Evolutionary conservation across 169 alveolate genomes (phyloP), one percentile per base, ranked within the genome.

Genomic region (Eimeria acervulina): DNA sequence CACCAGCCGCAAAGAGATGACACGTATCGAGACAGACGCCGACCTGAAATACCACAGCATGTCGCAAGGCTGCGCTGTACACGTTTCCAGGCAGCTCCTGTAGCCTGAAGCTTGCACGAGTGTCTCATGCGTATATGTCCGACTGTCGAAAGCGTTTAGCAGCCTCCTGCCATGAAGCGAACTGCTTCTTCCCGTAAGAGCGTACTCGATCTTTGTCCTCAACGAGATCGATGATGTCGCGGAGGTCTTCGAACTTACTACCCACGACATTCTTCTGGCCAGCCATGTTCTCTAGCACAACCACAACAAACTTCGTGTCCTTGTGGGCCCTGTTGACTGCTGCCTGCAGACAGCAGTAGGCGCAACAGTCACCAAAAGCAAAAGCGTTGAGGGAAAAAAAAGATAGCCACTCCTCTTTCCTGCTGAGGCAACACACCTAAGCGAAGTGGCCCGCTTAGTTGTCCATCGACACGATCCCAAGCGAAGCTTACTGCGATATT

Each of bases 21-120:
- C 99, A 98, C n/a, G 99, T 98, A 76, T 98, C 99, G 28, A 98
- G 97, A 85, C 99, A 98, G 33, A 98, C 98, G 26, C 99, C 99
- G 23, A 98, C 96, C 98, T 97, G 44, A 0, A 66, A 23, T 31
- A 31, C 40, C 0, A 31, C 19, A 59, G 68, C 68, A 66, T 23
- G 26, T 15, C 44, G 44, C 31, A 66, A 66, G 31, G 26, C 6
- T 44, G 4, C 78, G 31, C 5, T 2, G 78, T 12, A 44, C 42
- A 31, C 44, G 40, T 66, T 13, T 21, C 19, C 12, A 31, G 10
- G 78, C 44, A 2, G 40, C 44, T 3, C 21, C 44, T 0, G 44
- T 13, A 31, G 44, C 78, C 26, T 66, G 78, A 28, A 19, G 23
- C 15, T 52, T 52, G 63, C 3, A 61, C 7, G 4, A 61, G 12